A percentile compares a stretch with the other conserved stretches of the same genome.
phyloP scores from a whole-genome alignment of 768 basidiomycete genomes.

The Trametes villosa region DNA sequence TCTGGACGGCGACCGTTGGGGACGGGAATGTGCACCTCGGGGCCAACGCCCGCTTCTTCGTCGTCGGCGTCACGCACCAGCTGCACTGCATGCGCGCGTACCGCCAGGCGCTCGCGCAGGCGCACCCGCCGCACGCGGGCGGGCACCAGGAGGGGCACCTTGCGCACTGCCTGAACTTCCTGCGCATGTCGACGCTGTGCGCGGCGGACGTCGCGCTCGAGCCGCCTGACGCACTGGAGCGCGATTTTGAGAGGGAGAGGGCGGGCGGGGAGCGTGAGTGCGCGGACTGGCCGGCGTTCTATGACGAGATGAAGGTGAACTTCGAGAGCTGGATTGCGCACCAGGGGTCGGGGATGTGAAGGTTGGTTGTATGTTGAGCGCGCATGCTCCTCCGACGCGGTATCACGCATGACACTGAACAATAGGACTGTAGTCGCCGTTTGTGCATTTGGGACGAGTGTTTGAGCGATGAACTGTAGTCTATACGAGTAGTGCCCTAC shows the following conservation, averaged over 20 bases:
- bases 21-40: slow-evolving; percentile 34
- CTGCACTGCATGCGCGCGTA: slow-evolving; percentile 31
- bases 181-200: slow-evolving; percentile 40
- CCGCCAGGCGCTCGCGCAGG: slow-evolving; percentile 19
- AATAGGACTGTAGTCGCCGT: too few relatives aligned
- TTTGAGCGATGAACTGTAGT: too few relatives aligned
- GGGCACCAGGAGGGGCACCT: slow-evolving; percentile 21
- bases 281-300: slow-evolving; percentile 23
- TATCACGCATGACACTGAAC: too few relatives aligned
- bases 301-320: slow-evolving; percentile 22
- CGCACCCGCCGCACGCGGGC: slow-evolving; percentile 2
- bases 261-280: slow-evolving; percentile 18
- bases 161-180: slow-evolving; percentile 39
- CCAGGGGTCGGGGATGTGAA: too few relatives aligned
- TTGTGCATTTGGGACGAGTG: too few relatives aligned
- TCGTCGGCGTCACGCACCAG: slow-evolving; percentile 31
- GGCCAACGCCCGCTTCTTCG: slow-evolving; percentile 32
- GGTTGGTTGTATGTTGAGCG: too few relatives aligned
- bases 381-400: too few relatives aligned
- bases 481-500: too few relatives aligned
- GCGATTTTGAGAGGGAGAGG: slow-evolving; percentile 3
- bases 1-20: slow-evolving; percentile 31
- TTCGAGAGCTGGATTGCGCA: slow-evolving; percentile 2
- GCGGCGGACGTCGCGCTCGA: slow-evolving; percentile 39
- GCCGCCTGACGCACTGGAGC: slow-evolving; percentile 20